Evolutionary conservation across 2,329 filamentous ascomycete genomes (phyloP).

Genomic region (Keithomyces neogunnii): DNA sequence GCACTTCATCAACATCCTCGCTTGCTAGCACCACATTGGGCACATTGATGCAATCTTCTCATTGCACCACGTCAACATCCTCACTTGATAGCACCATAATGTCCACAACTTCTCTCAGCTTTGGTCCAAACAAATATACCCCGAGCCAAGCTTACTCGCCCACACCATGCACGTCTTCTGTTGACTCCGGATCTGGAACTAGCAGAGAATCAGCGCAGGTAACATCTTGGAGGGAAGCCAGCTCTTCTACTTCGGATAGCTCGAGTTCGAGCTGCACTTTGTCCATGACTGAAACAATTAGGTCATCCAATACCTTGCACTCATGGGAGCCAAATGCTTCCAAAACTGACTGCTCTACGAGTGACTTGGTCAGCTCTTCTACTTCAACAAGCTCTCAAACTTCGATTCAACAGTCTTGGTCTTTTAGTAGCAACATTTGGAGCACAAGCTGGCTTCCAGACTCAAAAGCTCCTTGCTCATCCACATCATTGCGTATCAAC

Average conservation of each 20-base stretch:
- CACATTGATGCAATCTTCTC: neutral
- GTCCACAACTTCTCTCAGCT: neutral
- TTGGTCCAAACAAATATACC: neutral
- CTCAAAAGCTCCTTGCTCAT: constrained; percentile 1
- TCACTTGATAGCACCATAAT: neutral
- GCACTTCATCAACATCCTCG: neutral
- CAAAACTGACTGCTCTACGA: neutral
- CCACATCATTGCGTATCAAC: neutral
- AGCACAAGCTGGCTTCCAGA: neutral
- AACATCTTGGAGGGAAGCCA: neutral
- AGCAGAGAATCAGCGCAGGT: neutral
- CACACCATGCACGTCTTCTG: neutral
- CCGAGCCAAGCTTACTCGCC: neutral
- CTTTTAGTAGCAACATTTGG: neutral
- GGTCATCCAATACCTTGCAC: neutral
- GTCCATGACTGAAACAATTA: neutral
- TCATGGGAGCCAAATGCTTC: neutral
- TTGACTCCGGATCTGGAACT: neutral
- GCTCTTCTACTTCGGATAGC: neutral
- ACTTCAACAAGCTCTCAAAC: neutral
- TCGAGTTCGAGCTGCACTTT: neutral
- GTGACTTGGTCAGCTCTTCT: neutral
- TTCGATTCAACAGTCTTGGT: neutral
- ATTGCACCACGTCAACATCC: neutral
- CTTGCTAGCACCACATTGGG: neutral